Conservation (phyloP, 140 eudicot species). For the Senecio squalidus region DNA sequence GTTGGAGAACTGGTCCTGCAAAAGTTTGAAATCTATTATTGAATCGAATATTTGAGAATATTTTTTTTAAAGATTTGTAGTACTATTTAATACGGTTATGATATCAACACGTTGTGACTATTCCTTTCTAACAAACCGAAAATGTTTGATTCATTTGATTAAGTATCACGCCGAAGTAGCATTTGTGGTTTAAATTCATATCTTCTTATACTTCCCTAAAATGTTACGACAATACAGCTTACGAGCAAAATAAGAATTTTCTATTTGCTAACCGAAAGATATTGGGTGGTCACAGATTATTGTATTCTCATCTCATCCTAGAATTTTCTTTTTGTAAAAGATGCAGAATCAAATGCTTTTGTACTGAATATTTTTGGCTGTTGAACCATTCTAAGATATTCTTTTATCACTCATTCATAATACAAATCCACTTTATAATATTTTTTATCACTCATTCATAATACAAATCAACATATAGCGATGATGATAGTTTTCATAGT, state of each 20-base stretch:
- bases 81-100: no score
- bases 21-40: conserved; percentile 10
- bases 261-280: not conserved
- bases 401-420: not conserved
- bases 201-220: no score
- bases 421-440: not conserved
- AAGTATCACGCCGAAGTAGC: no score
- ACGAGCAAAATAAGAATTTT: not conserved
- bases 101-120: no score
- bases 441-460: not conserved
- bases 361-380: not conserved
- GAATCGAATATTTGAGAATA: not conserved
- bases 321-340: not conserved
- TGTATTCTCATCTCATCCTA: not conserved
- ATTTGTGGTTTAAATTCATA: no score
- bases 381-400: not conserved
- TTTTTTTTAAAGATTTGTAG: no score
- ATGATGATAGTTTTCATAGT: not conserved
- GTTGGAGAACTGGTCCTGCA: conserved; percentile 26
- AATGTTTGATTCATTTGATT: no score
- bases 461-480: not conserved
- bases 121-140: no score
- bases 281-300: not conserved
- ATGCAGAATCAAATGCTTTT: not conserved
- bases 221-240: not conserved